Evolutionary conservation across 1,139 yeast genomes (phyloP), one percentile per base, ranked within the genome.

Genomic region (Magnusiomyces tetraspermus): DNA sequence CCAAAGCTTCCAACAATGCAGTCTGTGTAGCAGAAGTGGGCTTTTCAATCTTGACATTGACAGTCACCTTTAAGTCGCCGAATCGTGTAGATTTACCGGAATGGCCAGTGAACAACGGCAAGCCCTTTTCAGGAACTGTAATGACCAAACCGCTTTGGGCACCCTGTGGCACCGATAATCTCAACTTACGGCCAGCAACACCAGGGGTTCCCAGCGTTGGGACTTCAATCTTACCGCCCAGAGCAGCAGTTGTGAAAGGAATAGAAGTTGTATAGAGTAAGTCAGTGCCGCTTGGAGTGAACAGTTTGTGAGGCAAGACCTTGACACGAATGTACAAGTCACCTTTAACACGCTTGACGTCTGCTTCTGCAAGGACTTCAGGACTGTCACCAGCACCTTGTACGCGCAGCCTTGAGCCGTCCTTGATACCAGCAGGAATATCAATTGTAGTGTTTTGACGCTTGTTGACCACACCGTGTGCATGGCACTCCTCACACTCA

Each of bases 331-430:
- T 82, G 58, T 85, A 82, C 66, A 92, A 76, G 65, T 92, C 98
- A 60, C 99, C 99, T 64, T 85, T 85, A 57, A 77, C 72, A 13
- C 84, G 73, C 53, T 76, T 77, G 48, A 84, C 79, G 57, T 79
- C 79, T 19, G 67, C 54, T 15, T 67, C 68, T 15, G 63, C 61
- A 53, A 68, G 65, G 30, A 66, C 67, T 50, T 76, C 75, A 47
- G 98, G 97, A 17, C 95, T 82, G 64, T 92, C 96, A 51, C 98
- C 99, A 55, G 85, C 95, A 1, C 90, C 90, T 0, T 89, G 80
- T 24, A 92, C 81, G 60, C 95, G 80, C 55, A 92, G 75, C 49
- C 95, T 76, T 58, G 90, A 80, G 21, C 97, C 97, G 64, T 89
- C 96, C 49, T 79, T 79, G 48, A 92, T 76, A 28, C 98, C 98